These are phyloP conservation scores for Magnaporthiopsis rhizophila DNA, from an alignment of 2,329 filamentous ascomycete species.

Conservation along the genomic window DNA sequence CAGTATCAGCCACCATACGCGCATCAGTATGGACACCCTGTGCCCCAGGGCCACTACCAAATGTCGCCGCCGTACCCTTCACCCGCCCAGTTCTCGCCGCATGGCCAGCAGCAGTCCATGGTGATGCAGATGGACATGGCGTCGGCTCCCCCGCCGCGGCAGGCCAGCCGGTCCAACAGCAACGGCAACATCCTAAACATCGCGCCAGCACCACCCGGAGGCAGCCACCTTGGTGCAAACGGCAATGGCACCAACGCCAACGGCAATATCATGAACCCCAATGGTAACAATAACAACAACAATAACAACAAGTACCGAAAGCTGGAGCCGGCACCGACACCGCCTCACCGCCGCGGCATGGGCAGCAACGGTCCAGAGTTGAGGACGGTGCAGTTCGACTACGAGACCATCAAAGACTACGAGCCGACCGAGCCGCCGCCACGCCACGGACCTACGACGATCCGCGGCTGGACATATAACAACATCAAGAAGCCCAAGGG, in stretches of 20 bases:
- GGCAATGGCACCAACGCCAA: constrained; percentile 2
- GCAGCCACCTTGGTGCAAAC: background rate
- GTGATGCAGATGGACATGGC: constrained; percentile 4
- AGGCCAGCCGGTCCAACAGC: constrained; percentile 14
- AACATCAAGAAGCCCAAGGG: constrained; percentile 26
- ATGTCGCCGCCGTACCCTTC: background rate
- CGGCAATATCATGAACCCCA: background rate
- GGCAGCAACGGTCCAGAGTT: constrained; percentile 40
- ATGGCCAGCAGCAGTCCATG: background rate
- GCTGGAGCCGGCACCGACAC: constrained; percentile 49
- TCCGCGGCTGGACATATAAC: constrained; percentile 48
- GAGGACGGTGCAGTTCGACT: constrained; percentile 50
- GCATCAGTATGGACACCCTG: background rate
- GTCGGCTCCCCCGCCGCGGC: background rate
- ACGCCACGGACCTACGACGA: constrained; percentile 45
- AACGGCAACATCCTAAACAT: constrained; percentile 13
- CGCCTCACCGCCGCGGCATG: constrained; percentile 40
- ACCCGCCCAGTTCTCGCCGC: background rate
- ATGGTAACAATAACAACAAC: constrained; percentile 1
- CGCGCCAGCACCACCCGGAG: background rate
- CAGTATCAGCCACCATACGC: background rate
- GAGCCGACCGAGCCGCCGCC: constrained; percentile 46
- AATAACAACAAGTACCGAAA: constrained; percentile 41
- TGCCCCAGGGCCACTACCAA: background rate
- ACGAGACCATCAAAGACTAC: constrained; percentile 51